These are phyloP conservation scores for Aspergillus floridensis DNA, from an alignment of 2,329 filamentous ascomycete genomes.

Conservation along the genomic window DNA sequence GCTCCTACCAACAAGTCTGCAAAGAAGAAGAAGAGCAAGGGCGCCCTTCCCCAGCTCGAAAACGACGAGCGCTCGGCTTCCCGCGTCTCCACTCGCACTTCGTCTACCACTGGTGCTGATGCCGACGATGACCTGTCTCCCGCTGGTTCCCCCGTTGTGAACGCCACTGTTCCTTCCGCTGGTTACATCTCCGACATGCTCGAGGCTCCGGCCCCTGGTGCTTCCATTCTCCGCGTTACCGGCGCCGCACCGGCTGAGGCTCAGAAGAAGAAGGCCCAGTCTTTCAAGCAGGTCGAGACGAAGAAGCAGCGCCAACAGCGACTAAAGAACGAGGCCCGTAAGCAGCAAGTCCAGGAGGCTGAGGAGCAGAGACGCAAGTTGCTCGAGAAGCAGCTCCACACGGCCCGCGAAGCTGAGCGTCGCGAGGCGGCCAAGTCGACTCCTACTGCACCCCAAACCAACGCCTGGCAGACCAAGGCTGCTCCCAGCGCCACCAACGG, in stretches of 20 bases:
- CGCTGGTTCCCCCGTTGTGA: slow-evolving; percentile 61
- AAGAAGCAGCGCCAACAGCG: slow-evolving; percentile 97
- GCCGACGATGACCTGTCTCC: slow-evolving; percentile 79
- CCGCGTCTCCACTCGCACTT: slow-evolving; percentile 56
- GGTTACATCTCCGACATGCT: slow-evolving; percentile 89
- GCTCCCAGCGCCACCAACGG: slow-evolving; percentile 24
- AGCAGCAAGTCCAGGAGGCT: slow-evolving; percentile 69
- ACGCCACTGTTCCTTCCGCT: slow-evolving; percentile 42
- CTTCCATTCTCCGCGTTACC: slow-evolving; percentile 75
- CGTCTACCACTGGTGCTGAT: slow-evolving; percentile 70
- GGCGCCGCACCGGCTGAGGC: slow-evolving; percentile 55
- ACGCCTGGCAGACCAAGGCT: slow-evolving; percentile 54
- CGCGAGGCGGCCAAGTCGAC: slow-evolving; percentile 62
- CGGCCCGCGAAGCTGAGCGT: slow-evolving; percentile 77
- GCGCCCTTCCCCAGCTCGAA: slow-evolving; percentile 52
- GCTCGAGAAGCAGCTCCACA: slow-evolving; percentile 78
- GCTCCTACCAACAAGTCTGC: slow-evolving; percentile 38
- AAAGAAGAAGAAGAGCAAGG: slow-evolving; percentile 69
- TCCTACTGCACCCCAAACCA: slow-evolving; percentile 43
- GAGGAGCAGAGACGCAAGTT: slow-evolving; percentile 74
- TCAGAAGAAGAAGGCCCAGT: slow-evolving; percentile 55
- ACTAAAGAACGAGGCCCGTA: slow-evolving; percentile 80
- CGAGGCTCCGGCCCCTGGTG: slow-evolving; percentile 65
- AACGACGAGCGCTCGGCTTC: slow-evolving; percentile 40
- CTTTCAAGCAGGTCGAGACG: slow-evolving; percentile 68